Conservation (phyloP, 345 rosid species). For the Pelargonium nanum region DNA sequence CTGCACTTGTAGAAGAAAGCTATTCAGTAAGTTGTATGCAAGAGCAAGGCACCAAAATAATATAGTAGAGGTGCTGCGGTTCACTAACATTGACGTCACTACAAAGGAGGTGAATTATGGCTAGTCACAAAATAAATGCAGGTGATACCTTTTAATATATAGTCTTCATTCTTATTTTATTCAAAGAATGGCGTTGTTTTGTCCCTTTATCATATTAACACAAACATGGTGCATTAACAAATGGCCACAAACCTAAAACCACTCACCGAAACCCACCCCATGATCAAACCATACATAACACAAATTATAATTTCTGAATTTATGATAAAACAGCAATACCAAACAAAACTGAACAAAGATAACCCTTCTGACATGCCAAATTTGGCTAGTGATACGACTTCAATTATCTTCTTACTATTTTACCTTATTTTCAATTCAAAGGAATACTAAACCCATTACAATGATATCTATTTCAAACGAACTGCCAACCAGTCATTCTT, state of each 20-base stretch:
- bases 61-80: not conserved
- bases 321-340: not conserved
- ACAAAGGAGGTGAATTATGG: not conserved
- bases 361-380: too few relatives aligned
- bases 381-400: too few relatives aligned
- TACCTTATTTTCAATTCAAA: not conserved
- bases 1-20: not conserved
- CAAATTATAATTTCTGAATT: not conserved
- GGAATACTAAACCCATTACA: too few relatives aligned
- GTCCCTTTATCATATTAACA: not conserved
- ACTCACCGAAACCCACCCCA: not conserved
- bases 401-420: too few relatives aligned
- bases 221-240: not conserved
- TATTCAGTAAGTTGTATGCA: too few relatives aligned
- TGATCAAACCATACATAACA: not conserved
- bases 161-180: too few relatives aligned
- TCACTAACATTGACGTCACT: not conserved
- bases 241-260: not conserved
- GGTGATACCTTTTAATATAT: too few relatives aligned
- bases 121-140: not conserved
- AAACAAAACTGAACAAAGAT: too few relatives aligned
- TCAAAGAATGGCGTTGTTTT: too few relatives aligned
- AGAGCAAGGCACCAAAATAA: not conserved
- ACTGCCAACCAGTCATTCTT: not conserved
- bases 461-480: not conserved